Conservation (phyloP, 768 basidiomycete genomes). For the Termitomyces sp. region DNA sequence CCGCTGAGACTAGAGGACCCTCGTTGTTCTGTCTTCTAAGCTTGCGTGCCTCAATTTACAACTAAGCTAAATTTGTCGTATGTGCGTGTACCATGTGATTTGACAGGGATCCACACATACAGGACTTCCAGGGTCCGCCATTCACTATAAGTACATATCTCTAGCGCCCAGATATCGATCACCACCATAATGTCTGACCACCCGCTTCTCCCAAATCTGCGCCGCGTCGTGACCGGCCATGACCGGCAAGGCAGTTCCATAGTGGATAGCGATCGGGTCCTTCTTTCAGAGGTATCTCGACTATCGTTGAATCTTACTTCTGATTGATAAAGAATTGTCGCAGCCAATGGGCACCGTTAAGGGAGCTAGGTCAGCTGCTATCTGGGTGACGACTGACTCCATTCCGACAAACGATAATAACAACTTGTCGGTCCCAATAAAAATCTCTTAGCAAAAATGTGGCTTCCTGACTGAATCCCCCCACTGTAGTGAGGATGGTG, state of each 20-base stretch:
- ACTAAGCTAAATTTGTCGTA: slow-evolving; percentile 1
- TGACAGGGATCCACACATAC: neutral
- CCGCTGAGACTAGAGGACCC: neutral
- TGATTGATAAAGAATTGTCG: neutral
- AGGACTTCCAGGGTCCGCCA: neutral
- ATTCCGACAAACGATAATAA: slow-evolving; percentile 55
- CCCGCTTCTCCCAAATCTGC: slow-evolving; percentile 29
- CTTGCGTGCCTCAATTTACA: neutral
- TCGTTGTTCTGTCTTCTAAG: neutral
- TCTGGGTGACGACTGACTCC: slow-evolving; percentile 47
- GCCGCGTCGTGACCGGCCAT: slow-evolving; percentile 50
- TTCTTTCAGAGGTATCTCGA: slow-evolving; percentile 23
- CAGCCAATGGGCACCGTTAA: slow-evolving; percentile 29
- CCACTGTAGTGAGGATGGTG: slow-evolving; percentile 49
- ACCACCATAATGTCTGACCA: slow-evolving; percentile 21
- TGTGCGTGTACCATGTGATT: slow-evolving; percentile 11
- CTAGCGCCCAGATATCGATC: neutral
- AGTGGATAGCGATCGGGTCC: slow-evolving; percentile 30
- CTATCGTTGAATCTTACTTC: neutral
- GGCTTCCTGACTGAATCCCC: neutral
- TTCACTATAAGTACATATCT: neutral
- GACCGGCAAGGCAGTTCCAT: slow-evolving; percentile 33
- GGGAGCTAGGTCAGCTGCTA: slow-evolving; percentile 29
- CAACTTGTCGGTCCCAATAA: slow-evolving; percentile 22
- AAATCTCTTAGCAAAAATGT: neutral